Evolutionary conservation across 352 stramenopile genomes (phyloP).

Genomic region (Phytophthora macrochlamydospora): DNA sequence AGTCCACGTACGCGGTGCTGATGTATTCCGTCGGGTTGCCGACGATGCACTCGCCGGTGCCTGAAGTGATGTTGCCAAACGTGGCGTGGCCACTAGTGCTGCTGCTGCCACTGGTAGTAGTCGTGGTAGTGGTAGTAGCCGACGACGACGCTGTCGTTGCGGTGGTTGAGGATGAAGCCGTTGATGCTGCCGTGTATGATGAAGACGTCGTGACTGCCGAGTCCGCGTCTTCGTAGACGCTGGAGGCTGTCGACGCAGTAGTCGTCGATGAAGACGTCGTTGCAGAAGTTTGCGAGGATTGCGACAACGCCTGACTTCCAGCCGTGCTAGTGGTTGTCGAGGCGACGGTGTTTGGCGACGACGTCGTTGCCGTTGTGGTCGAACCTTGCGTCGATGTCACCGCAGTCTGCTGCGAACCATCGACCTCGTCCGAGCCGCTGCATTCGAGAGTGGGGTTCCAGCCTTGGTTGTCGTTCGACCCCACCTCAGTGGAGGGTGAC

Average conservation of each 20-base stretch:
- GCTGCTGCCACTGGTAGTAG: background rate
- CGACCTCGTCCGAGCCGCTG: background rate
- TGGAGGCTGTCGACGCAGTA: background rate
- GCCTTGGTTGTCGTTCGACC: background rate
- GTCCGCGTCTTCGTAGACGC: background rate
- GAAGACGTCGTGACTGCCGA: background rate
- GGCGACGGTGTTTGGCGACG: background rate
- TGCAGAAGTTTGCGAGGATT: background rate
- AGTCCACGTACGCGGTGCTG: conserved; percentile 3
- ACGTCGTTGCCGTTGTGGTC: background rate
- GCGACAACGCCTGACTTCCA: background rate
- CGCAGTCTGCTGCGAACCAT: background rate
- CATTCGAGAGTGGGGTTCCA: conserved; percentile 1
- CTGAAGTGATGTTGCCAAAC: conserved; percentile 16
- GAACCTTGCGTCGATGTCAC: background rate
- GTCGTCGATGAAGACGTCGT: background rate
- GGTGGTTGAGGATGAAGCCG: background rate
- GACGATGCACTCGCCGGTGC: conserved; percentile 6
- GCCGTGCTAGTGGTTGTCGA: background rate
- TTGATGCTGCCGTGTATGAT: background rate
- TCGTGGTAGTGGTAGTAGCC: background rate
- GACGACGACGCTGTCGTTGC: background rate
- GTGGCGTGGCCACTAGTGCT: conserved; percentile 9
- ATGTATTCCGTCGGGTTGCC: conserved; percentile 16
- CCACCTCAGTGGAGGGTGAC: background rate